A percentile compares a stretch with the other conserved stretches of the same genome.
These are phyloP conservation scores for Styphnolobium japonicum DNA, from an alignment of 306 rosid species.

Conservation along the genomic window DNA sequence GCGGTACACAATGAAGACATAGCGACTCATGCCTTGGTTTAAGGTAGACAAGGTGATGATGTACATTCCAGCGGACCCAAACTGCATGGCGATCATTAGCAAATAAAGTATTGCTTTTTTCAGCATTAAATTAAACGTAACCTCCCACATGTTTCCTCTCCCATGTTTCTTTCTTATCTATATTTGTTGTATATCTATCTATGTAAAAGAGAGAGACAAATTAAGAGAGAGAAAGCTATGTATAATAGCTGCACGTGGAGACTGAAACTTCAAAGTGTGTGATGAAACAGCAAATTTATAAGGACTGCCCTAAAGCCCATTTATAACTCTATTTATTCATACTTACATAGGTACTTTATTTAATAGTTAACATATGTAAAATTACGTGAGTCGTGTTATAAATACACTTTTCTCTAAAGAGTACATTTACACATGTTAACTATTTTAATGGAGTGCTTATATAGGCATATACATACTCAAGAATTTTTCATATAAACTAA, in stretches of 20 bases:
- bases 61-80: constrained; percentile 67
- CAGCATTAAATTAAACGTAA: not conserved
- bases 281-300: not conserved
- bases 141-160: not conserved
- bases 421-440: no score
- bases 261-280: not conserved
- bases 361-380: no score
- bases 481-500: no score
- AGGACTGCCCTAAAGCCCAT: no score
- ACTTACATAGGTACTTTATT: no score
- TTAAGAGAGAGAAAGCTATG: not conserved
- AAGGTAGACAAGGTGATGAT: constrained; percentile 50
- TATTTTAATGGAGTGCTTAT: no score
- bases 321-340: no score
- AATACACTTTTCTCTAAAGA: no score
- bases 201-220: not conserved
- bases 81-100: constrained; percentile 47
- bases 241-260: no score
- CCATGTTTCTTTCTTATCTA: not conserved
- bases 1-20: constrained; percentile 53
- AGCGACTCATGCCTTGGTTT: constrained; percentile 55
- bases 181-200: no score
- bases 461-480: no score
- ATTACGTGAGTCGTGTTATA: no score
- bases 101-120: constrained; percentile 39